Evolutionary conservation across 768 basidiomycete genomes (phyloP), one percentile per base, ranked within the genome.

Genomic region (Naematelia aurantialba): DNA sequence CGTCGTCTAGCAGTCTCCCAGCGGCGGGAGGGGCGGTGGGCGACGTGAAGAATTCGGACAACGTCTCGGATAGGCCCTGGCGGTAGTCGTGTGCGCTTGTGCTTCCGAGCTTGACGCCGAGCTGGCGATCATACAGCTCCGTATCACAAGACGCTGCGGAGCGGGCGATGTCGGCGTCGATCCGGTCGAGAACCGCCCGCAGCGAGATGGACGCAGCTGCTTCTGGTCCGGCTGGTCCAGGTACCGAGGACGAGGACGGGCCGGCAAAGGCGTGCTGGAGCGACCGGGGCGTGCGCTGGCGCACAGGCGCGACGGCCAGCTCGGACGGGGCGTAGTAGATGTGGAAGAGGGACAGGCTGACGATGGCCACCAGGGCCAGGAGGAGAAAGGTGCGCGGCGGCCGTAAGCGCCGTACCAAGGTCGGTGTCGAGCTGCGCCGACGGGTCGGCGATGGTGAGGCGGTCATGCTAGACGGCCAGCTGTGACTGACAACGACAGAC

Each of bases 1-100:
- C 27, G 10, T 19, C 22, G 21, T 63, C 61, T 4, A 59, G 54
- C 3, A 50, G 48, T 22, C 24, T 50, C 22, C n/a, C n/a, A 25
- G 22, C 17, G 3, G 48, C 48, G 14, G 22, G 22, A 26, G 42
- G 3, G 3, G 57, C 5, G 17, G 12, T 34, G 19, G 30, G n/a
- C 11, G 57, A 27, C 5, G 19, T 22, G 27, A 59, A 59, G 59
- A 60, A 60, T 17, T 55, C 52, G 29, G 27, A 2, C n/a, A 34
- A 60, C 8, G 30, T 47, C 3, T 22, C 12, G 2, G 22, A 26
- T 3, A 60, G 45, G 14, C 55, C 59, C 10, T 12, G 12, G 10
- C 12, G 14, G 31, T 60, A 60, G 5, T 45, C 53, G n/a, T 60
- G 45, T 14, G 21, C 22, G 3, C 52, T 55, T 10, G 50, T 45